Conservation (phyloP, 2,329 filamentous ascomycete genomes). For the Malbranchea cinnamomea region DNA sequence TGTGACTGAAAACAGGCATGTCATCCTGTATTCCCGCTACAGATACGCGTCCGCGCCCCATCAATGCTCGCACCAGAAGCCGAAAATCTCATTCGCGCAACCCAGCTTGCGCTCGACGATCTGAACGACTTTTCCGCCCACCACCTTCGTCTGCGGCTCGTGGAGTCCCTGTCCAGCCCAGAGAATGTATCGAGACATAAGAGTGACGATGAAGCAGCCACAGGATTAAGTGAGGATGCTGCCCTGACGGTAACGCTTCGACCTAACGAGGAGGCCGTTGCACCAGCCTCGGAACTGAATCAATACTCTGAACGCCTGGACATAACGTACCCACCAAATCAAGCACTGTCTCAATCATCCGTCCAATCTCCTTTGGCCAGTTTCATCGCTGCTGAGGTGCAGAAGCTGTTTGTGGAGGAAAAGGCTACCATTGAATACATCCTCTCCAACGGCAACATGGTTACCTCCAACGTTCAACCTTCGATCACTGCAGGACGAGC, state of each 20-base stretch:
- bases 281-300: slow-evolving; percentile 48
- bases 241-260: slow-evolving; percentile 58
- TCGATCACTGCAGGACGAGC: slow-evolving; percentile 31
- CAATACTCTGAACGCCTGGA: slow-evolving; percentile 58
- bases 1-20: slow-evolving; percentile 47
- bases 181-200: slow-evolving; percentile 5
- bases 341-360: slow-evolving; percentile 50
- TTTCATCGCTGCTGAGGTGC: slow-evolving; percentile 65
- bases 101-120: slow-evolving; percentile 74
- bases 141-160: slow-evolving; percentile 58
- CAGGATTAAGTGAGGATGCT: slow-evolving; percentile 17
- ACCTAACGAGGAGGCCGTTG: slow-evolving; percentile 33
- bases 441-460: slow-evolving; percentile 39
- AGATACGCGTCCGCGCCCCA: slow-evolving; percentile 61
- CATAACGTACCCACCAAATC: slow-evolving; percentile 58
- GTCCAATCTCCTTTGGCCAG: slow-evolving; percentile 59
- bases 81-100: slow-evolving; percentile 59
- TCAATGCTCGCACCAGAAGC: slow-evolving; percentile 51
- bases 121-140: slow-evolving; percentile 76
- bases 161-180: slow-evolving; percentile 21
- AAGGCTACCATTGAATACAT: slow-evolving; percentile 70
- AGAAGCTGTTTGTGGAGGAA: slow-evolving; percentile 71
- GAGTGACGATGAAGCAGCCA: slow-evolving; percentile 6
- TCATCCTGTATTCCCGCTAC: slow-evolving; percentile 72
- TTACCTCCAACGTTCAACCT: slow-evolving; percentile 18